A percentile compares a stretch with the other conserved stretches of the same genome.
Evolutionary conservation across 2,329 filamentous ascomycete genomes (phyloP).

Genomic region (Cytospora piceicola): DNA sequence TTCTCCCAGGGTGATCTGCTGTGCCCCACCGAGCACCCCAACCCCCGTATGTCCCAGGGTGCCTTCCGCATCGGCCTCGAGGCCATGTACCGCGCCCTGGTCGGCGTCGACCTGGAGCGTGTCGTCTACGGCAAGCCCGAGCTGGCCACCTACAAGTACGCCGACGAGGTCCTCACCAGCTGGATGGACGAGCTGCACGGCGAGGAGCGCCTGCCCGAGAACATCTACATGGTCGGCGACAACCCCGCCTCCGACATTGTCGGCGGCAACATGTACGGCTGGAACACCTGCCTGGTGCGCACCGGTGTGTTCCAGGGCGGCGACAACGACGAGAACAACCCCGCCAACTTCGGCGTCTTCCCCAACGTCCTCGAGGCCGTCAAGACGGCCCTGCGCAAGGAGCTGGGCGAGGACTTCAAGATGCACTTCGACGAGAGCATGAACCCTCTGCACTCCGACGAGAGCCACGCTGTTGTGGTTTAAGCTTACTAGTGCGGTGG

Average conservation of each 20-base stretch:
- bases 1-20: constrained; percentile 54
- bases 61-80: constrained; percentile 76
- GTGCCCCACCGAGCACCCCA: constrained; percentile 68
- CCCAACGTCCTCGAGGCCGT: constrained; percentile 73
- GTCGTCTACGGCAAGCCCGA: constrained; percentile 78
- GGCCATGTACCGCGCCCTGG: constrained; percentile 73
- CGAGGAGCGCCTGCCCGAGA: constrained; percentile 68
- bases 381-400: constrained; percentile 66
- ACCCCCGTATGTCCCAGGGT: constrained; percentile 72
- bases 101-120: constrained; percentile 72
- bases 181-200: constrained; percentile 80
- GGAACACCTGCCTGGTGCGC: constrained; percentile 79
- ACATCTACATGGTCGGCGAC: constrained; percentile 78
- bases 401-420: constrained; percentile 75
- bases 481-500: background rate
- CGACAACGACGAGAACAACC: constrained; percentile 76
- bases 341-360: constrained; percentile 78
- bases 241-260: constrained; percentile 76
- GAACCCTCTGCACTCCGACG: constrained; percentile 54
- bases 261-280: constrained; percentile 79
- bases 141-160: constrained; percentile 77
- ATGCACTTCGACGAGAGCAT: constrained; percentile 73
- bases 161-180: constrained; percentile 70
- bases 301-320: constrained; percentile 80
- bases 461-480: constrained; percentile 27